Evolutionary conservation across 768 basidiomycete species (phyloP).

Genomic region (Rubroboletus pulcherrimus): DNA sequence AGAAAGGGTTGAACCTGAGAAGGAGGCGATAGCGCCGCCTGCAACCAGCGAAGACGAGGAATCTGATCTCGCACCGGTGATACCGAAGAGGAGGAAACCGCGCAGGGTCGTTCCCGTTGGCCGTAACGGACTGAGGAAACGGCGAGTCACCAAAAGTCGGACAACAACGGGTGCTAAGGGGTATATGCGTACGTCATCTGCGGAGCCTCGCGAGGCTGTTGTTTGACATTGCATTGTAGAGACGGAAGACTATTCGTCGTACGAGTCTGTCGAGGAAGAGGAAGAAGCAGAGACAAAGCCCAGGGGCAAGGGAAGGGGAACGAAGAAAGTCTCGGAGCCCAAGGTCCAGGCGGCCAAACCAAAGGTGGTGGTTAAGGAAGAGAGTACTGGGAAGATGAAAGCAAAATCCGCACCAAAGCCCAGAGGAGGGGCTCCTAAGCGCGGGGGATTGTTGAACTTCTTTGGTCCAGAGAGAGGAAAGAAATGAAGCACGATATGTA

Average conservation of each 20-base stretch:
- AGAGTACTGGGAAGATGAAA: constrained; percentile 15
- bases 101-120: constrained; percentile 73
- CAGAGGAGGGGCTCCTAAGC: constrained; percentile 21
- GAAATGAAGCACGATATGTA: constrained; percentile 15
- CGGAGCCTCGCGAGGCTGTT: not conserved
- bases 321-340: constrained; percentile 15
- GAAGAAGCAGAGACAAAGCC: constrained; percentile 28
- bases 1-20: constrained; percentile 30
- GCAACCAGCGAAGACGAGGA: constrained; percentile 29
- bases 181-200: constrained; percentile 57
- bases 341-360: constrained; percentile 17
- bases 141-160: constrained; percentile 56
- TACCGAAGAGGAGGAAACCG: constrained; percentile 38
- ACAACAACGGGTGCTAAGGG: constrained; percentile 60
- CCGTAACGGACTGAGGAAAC: constrained; percentile 73
- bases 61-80: constrained; percentile 27
- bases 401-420: constrained; percentile 14
- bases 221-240: constrained; percentile 37
- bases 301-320: constrained; percentile 17
- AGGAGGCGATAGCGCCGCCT: constrained; percentile 30
- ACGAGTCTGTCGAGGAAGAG: constrained; percentile 71
- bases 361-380: constrained; percentile 12
- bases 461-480: constrained; percentile 30
- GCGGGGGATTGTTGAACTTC: constrained; percentile 31
- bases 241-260: constrained; percentile 75